Evolutionary conservation across 106 monocot genomes (phyloP).

Genomic region (Acorus gramineus): DNA sequence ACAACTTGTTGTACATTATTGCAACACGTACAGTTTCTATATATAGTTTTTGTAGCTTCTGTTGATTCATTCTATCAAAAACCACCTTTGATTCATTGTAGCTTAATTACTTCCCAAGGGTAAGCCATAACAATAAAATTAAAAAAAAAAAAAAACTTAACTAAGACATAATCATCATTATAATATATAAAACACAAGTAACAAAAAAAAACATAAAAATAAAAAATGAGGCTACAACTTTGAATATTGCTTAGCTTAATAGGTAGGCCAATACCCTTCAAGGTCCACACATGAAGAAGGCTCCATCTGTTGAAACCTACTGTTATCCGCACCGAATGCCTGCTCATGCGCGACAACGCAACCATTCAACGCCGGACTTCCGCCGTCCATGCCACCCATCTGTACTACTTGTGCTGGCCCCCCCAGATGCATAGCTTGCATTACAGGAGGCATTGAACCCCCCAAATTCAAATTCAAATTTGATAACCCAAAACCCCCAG

Average conservation of each 20-base stretch:
- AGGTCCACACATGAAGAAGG: conserved; percentile 14
- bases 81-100: no score
- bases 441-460: conserved; percentile 4
- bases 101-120: no score
- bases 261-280: conserved; percentile 39
- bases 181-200: no score
- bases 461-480: conserved; percentile 31
- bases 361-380: not conserved
- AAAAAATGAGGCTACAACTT: no score
- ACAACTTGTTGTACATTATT: no score
- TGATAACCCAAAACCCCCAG: conserved; percentile 6
- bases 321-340: not conserved
- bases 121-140: no score
- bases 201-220: no score
- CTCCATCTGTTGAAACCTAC: conserved; percentile 20
- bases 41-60: no score
- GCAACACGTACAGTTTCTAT: no score
- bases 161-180: no score
- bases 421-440: conserved; percentile 7
- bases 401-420: not conserved
- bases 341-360: not conserved
- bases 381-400: not conserved
- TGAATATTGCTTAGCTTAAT: conserved; percentile 8
- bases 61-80: no score
- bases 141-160: no score